Base-by-base conservation (phyloP, 768 basidiomycete genomes). In the Kwoniella sp. region DNA sequence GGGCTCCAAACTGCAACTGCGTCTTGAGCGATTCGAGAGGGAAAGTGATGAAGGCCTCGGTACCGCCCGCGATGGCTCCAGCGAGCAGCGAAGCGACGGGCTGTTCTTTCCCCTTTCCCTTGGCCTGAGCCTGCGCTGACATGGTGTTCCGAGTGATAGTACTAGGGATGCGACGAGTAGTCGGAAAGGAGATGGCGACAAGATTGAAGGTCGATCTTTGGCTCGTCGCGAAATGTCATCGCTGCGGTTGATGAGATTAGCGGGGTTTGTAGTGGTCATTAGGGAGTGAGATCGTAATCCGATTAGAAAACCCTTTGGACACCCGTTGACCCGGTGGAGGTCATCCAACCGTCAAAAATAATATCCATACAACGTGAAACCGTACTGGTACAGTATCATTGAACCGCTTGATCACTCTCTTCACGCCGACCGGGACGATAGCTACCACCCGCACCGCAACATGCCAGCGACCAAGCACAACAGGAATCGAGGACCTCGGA, bases 21-120 rank as follows among this genome's bases (percentile, higher is more conserved):
- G 93, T 96, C 76, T 98, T 96, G 44, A 93, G 84, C 65, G 83
- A 92, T 71, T 98, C 90, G 0, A 87, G 85, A 1, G 89, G 89
- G 62, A 89, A 93, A 17, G 88, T 92, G 57, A 86, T 57, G 56
- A 66, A 71, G 32, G 88, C 89, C 78, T 96, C 92, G 51, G 95
- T 79, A 7, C 86, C 90, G 14, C 95, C 93, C 22, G 95, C 93
- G 0, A 86, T 87, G 14, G 89, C 81, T 8, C 95, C 95, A 1
- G 93, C 93, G 52, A 90, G 77, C 76, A 96, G 75, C 12, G 93
- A 88, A 63, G 89, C 88, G 6, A 85, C 31, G 0, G 90, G 87
- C 62, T 88, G 88, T 71, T 92, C 90, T 57, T 59, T 65, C 19
- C 46, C 59, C 48, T 71, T 71, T 4, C 67, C 66, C 59, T 66